A percentile compares a stretch with the other conserved stretches of the same genome.
Conservation (phyloP, 768 basidiomycete genomes). For the Gymnopilus dilepis region DNA sequence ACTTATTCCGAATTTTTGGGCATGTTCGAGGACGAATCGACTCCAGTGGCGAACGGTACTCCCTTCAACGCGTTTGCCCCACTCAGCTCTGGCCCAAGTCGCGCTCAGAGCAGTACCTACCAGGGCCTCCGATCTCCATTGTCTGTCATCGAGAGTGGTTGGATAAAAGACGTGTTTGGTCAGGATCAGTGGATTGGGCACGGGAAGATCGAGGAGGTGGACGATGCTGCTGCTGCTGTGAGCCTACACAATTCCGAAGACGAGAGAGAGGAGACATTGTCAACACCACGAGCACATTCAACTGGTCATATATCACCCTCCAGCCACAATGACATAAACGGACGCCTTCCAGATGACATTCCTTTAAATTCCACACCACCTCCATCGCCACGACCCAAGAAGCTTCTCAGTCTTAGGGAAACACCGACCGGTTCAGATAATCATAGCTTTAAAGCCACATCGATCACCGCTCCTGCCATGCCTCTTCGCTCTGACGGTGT, state of each 20-base stretch:
- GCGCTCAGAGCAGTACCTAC: slow-evolving; percentile 17
- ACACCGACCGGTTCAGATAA: slow-evolving; percentile 24
- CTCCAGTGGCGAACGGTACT: slow-evolving; percentile 19
- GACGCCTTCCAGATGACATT: slow-evolving; percentile 16
- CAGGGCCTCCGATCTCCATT: slow-evolving; percentile 17
- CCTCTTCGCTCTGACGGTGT: slow-evolving; percentile 11
- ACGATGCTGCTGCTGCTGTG: slow-evolving; percentile 25
- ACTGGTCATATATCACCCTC: slow-evolving; percentile 13
- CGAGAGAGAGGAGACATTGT: slow-evolving; percentile 20
- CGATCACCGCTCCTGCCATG: slow-evolving; percentile 13
- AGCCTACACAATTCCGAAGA: slow-evolving; percentile 16
- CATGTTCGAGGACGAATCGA: slow-evolving; percentile 23
- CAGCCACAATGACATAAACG: slow-evolving; percentile 16
- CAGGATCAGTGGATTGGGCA: slow-evolving; percentile 28
- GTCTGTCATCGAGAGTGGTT: slow-evolving; percentile 30
- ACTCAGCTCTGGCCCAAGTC: slow-evolving; percentile 27
- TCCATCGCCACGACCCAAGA: slow-evolving; percentile 28
- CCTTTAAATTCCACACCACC: slow-evolving; percentile 32
- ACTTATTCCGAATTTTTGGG: slow-evolving; percentile 30
- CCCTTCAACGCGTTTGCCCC: slow-evolving; percentile 17
- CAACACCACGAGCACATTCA: slow-evolving; percentile 20
- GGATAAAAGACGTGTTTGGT: slow-evolving; percentile 31
- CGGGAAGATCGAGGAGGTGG: slow-evolving; percentile 38
- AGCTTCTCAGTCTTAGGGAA: slow-evolving; percentile 30
- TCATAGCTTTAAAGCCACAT: slow-evolving; percentile 15